These are phyloP conservation scores for Arachnomyces sp. DNA, from an alignment of 2,329 filamentous ascomycete genomes.

Conservation along the genomic window DNA sequence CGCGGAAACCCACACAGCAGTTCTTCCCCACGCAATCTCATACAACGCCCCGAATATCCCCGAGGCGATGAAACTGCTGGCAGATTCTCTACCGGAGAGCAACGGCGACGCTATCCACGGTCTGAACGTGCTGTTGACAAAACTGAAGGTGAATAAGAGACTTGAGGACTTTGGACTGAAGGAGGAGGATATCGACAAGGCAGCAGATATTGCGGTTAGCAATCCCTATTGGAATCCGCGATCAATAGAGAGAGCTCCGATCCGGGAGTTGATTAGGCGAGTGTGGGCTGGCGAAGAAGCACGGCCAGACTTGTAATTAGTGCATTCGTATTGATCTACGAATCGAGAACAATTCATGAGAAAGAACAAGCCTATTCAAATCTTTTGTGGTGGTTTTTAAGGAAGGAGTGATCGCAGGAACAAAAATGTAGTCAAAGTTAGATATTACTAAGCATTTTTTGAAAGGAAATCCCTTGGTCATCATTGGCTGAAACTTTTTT, in stretches of 20 bases:
- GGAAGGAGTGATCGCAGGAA: background rate
- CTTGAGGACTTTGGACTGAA: constrained; percentile 51
- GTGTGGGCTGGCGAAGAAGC: constrained; percentile 55
- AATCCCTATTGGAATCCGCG: constrained; percentile 56
- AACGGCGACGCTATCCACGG: constrained; percentile 52
- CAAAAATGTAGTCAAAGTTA: too few species aligned
- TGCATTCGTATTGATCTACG: background rate
- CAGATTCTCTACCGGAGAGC: constrained; percentile 46
- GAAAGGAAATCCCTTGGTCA: too few species aligned
- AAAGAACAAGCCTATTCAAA: background rate
- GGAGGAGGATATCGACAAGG: constrained; percentile 53
- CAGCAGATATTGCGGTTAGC: constrained; percentile 49
- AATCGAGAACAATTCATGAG: background rate
- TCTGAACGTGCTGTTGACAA: constrained; percentile 48
- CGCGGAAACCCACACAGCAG: constrained; percentile 56
- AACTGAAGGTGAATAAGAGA: constrained; percentile 45
- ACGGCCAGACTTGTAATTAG: constrained; percentile 40
- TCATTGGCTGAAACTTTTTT: too few species aligned
- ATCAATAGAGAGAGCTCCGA: constrained; percentile 41
- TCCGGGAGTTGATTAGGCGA: constrained; percentile 50
- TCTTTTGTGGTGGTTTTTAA: background rate
- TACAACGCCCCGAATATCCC: constrained; percentile 53
- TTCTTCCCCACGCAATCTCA: constrained; percentile 54
- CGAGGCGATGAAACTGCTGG: constrained; percentile 45
- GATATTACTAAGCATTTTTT: too few species aligned